Evolutionary conservation across 164 flowering plant species (phyloP).

Genomic region (Umbilicus rupestris): DNA sequence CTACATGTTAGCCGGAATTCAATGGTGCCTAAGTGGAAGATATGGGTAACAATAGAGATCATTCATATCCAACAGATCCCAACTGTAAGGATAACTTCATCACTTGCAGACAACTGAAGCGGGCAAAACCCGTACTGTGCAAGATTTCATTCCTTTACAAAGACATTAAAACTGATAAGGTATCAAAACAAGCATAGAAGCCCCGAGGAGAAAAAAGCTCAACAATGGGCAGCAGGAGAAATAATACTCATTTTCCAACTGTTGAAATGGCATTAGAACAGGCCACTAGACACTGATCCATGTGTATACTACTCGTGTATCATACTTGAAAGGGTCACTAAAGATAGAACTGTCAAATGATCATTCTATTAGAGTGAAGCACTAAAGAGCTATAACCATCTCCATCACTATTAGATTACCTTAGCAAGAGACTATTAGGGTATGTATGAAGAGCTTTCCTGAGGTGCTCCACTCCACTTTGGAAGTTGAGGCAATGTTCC

Average conservation of each 20-base stretch:
- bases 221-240: neutral
- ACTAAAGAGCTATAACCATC: neutral
- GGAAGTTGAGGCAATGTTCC: slow-evolving; percentile 31
- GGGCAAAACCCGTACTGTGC: neutral
- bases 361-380: slow-evolving; percentile 1
- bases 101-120: neutral
- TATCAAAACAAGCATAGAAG: neutral
- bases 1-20: neutral
- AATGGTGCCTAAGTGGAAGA: neutral
- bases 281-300: neutral
- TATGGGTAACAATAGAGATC: neutral
- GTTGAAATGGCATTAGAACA: neutral
- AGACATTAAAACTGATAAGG: neutral
- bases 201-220: neutral
- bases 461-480: slow-evolving; percentile 53
- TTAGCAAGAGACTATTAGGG: slow-evolving; percentile 57
- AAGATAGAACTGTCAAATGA: neutral
- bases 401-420: slow-evolving; percentile 26
- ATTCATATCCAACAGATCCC: neutral
- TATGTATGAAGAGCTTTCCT: slow-evolving; percentile 67
- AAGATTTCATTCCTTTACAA: neutral
- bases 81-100: neutral
- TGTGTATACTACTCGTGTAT: neutral
- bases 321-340: neutral
- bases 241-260: no score